Base-by-base conservation (phyloP, 352 stramenopile genomes). In the Stephanocyclus meneghinianus region DNA sequence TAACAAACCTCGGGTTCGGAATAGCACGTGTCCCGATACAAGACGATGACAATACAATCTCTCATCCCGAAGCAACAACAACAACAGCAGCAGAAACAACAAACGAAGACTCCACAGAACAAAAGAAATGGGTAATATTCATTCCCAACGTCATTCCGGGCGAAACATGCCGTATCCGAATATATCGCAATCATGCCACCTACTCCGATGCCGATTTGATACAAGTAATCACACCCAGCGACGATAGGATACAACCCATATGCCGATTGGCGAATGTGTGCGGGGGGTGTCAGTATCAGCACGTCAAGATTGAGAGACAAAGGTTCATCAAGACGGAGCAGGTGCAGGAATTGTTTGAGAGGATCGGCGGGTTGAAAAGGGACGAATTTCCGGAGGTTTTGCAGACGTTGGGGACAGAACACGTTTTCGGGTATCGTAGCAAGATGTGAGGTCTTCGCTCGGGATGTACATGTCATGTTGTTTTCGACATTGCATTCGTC, bases 211-310 rank as follows among this genome's bases (percentile, higher is more conserved):
- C 90, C 21, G 93, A 95, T 76, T 69, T 96, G 5, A 51, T 96
- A 0, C 63, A 91, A 75, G 86, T 97, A 5, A n/a, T 95, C 8
- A 78, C 93, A 75, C 47, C 89, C 16, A 94, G 85, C 51, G 67
- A 89, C 11, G 78, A 94, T 61, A 82, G 93, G 3, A 85, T 95
- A 16, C 66, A 88, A 60, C 92, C 93, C 1, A 67, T 76, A 57
- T 97, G 94, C 79, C 15, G 74, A 18, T 80, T 96, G 21, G 91
- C 90, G 59, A 85, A 71, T 9, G 78, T 85, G 26, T 97, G 94
- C 82, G 93, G 93, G 62, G 94, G 94, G 71, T 97, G 94, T 78
- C 94, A 97, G 77, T 95, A 95, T 76, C 94, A 97, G 75, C 94
- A 97, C 73, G 87, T 95, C 45, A 86, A 75, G 29, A 88, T 96